phyloP scores from a whole-genome alignment of 2,329 filamentous ascomycete species.

The Ilyonectria robusta region DNA sequence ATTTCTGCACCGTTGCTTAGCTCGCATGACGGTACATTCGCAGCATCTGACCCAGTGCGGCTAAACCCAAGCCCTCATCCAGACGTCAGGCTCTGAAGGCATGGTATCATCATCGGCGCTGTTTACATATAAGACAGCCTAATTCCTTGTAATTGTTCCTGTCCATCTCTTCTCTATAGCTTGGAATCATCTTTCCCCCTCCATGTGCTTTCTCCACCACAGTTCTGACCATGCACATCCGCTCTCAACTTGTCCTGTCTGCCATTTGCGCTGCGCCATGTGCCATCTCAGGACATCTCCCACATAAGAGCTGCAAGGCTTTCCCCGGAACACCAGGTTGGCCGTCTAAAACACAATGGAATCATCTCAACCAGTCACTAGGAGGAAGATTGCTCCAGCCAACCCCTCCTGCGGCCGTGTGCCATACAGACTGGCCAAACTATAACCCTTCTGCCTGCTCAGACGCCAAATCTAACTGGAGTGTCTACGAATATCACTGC shows the following conservation, averaged over 20 bases:
- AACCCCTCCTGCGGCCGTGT: conserved; percentile 53
- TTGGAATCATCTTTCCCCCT: neutral
- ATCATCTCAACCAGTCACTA: conserved; percentile 60
- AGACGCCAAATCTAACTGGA: conserved; percentile 43
- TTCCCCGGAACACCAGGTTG: conserved; percentile 61
- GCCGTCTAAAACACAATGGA: conserved; percentile 62
- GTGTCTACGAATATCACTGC: conserved; percentile 47
- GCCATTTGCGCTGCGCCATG: neutral
- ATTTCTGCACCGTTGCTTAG: neutral
- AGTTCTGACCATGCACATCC: conserved; percentile 27
- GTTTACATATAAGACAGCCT: neutral
- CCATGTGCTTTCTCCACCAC: neutral
- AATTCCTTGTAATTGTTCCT: too few relatives aligned
- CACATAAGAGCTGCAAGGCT: conserved; percentile 58
- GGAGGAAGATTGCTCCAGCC: conserved; percentile 60
- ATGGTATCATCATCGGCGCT: neutral
- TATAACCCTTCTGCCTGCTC: conserved; percentile 51
- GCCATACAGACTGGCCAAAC: conserved; percentile 46
- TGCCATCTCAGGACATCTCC: neutral
- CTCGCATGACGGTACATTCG: conserved; percentile 6
- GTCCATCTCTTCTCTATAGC: neutral
- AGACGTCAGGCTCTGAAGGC: neutral
- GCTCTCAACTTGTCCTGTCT: conserved; percentile 12
- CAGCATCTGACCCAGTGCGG: conserved; percentile 19
- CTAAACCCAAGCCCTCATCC: neutral